Conservation (phyloP, 164 flowering plant species). For the Sedum album region DNA sequence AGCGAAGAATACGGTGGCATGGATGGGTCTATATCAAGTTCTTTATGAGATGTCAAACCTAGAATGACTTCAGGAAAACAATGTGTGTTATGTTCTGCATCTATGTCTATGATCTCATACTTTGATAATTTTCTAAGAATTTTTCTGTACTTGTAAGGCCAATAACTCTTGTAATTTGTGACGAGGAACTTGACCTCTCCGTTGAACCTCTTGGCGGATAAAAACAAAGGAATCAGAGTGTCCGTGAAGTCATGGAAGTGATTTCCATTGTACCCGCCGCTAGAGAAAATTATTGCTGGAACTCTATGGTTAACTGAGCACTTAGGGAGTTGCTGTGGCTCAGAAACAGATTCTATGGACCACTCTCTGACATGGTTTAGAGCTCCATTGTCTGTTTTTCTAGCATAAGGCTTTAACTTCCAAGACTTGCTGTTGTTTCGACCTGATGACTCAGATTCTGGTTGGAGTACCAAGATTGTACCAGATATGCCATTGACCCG, state of each 20-base stretch:
- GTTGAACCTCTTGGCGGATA: constrained; percentile 33
- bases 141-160: constrained; percentile 30
- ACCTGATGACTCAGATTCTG: not conserved
- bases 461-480: constrained; percentile 26
- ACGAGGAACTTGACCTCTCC: constrained; percentile 62
- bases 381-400: constrained; percentile 41
- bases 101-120: constrained; percentile 41
- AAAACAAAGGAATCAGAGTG: constrained; percentile 48
- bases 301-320: constrained; percentile 37
- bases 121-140: constrained; percentile 36
- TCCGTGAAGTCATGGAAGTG: constrained; percentile 70
- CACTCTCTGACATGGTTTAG: constrained; percentile 27
- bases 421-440: constrained; percentile 23
- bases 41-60: constrained; percentile 47
- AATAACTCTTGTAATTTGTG: constrained; percentile 24
- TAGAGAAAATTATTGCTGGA: constrained; percentile 64
- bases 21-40: constrained; percentile 38
- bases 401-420: constrained; percentile 58
- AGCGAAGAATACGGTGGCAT: constrained; percentile 35
- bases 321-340: constrained; percentile 25
- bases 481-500: constrained; percentile 47
- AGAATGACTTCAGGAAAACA: constrained; percentile 41
- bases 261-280: constrained; percentile 64
- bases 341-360: constrained; percentile 18
- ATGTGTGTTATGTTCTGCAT: constrained; percentile 28